A percentile compares a stretch with the other conserved stretches of the same genome.
Evolutionary conservation across 345 rosid species (phyloP).

Genomic region (Clarkia xantiana): DNA sequence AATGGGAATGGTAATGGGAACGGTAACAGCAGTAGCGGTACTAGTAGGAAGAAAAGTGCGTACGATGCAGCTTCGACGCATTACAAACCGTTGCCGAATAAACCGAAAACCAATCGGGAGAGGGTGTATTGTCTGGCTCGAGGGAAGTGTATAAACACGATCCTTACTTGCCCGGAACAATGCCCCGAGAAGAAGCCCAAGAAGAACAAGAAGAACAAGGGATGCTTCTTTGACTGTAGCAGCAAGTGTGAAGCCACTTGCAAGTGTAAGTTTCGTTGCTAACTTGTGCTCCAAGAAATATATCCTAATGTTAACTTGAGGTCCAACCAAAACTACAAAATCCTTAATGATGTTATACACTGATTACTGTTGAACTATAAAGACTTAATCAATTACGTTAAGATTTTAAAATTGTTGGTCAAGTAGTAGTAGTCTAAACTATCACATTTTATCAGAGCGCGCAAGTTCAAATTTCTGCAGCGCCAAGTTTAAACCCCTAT

Average conservation of each 20-base stretch:
- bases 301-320: too few species aligned
- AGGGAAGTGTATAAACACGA: conserved; percentile 35
- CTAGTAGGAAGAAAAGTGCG: too few species aligned
- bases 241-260: conserved; percentile 78
- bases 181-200: conserved; percentile 58
- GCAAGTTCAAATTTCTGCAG: too few species aligned
- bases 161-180: conserved; percentile 50
- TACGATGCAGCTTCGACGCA: conserved; percentile 40
- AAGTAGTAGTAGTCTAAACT: too few species aligned
- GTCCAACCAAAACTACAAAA: too few species aligned
- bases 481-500: too few species aligned
- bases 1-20: background rate
- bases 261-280: conserved; percentile 40
- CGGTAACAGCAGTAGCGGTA: background rate
- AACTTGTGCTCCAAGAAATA: too few species aligned
- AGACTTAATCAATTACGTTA: too few species aligned
- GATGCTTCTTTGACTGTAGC: conserved; percentile 60
- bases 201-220: conserved; percentile 38
- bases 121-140: conserved; percentile 41
- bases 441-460: too few species aligned
- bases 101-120: conserved; percentile 25
- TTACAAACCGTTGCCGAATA: conserved; percentile 19
- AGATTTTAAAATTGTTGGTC: too few species aligned
- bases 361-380: background rate
- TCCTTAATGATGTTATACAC: background rate